Evolutionary conservation across 305 asterid genomes (phyloP), one percentile per base, ranked within the genome.

Genomic region (Solanum aculeatissimum): DNA sequence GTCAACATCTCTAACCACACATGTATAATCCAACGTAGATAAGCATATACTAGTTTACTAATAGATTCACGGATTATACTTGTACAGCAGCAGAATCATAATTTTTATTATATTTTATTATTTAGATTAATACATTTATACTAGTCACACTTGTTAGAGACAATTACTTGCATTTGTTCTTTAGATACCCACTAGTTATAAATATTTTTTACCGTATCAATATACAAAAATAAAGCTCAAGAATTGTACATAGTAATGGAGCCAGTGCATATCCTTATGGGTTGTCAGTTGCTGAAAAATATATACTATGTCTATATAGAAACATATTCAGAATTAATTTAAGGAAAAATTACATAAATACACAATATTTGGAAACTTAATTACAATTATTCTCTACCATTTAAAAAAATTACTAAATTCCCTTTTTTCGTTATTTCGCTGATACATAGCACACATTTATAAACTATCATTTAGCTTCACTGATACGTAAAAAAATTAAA

Each of bases 1-100:
- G 38, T 42, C 55, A 54, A 42, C 80, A 71, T 42, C 80, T 42
- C 80, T 49, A 25, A 49, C 63, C 82, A 75, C 82, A 13, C 23
- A 74, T 38, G 2, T 7, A 15, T 74, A 21, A 49, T 16, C 27
- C 25, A 49, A 25, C 27, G 10, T 16, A 75, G 18, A 49, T 27
- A 27, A 75, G 45, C 63, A 25, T 71, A 19, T 11, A 62, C 19
- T 65, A 32, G 16, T 32, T 15, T 16, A 18, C 47, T 68, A 16
- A 18, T 18, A 14, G 12, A 35, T 18, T 68, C 27, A 35, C 2
- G 9, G 4, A 38, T 18, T 69, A 18, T 35, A 66, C 13, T 7
- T 0, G 1, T 15, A 65, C 0, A 4, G 3, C 10, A 14, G 1
- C 1, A 2, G 1, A 21, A 58, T 10, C 15, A 58, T n/a, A 9